Conservation (phyloP, 352 stramenopile genomes). For the Pythium phragmitis region DNA sequence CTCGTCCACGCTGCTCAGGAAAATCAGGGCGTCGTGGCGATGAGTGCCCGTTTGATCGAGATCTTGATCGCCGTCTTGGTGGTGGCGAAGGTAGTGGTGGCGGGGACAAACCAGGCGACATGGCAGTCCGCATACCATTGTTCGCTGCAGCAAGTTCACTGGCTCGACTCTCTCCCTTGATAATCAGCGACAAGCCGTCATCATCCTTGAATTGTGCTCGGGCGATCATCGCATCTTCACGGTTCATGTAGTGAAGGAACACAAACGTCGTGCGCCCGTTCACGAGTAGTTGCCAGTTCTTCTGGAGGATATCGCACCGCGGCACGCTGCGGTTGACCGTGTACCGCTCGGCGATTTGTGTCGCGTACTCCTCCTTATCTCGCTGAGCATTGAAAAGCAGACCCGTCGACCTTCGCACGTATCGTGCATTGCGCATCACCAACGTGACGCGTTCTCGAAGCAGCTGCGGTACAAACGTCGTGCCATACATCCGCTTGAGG, state of each 20-base stretch:
- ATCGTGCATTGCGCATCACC: constrained; percentile 25
- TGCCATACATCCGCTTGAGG: constrained; percentile 30
- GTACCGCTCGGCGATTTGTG: constrained; percentile 25
- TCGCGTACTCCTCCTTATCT: constrained; percentile 30
- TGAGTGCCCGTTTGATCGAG: constrained; percentile 19
- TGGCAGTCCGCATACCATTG: background rate
- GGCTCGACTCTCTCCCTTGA: constrained; percentile 22
- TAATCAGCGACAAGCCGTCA: constrained; percentile 15
- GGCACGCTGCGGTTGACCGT: constrained; percentile 30
- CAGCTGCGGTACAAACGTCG: constrained; percentile 26
- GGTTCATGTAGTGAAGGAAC: constrained; percentile 34
- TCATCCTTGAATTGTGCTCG: constrained; percentile 25
- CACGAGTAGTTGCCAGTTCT: constrained; percentile 30
- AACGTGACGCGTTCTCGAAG: constrained; percentile 26
- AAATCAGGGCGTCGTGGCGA: background rate
- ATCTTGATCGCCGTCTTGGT: constrained; percentile 21
- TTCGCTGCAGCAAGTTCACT: background rate
- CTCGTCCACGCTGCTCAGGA: constrained; percentile 2
- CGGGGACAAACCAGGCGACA: constrained; percentile 12
- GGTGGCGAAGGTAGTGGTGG: constrained; percentile 11
- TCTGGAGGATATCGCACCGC: constrained; percentile 26
- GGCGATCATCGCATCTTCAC: constrained; percentile 28
- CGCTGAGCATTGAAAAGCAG: constrained; percentile 30
- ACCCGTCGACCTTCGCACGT: constrained; percentile 28
- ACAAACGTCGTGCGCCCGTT: constrained; percentile 21